phyloP scores from a whole-genome alignment of 768 basidiomycete species.

The Boletus reticuloceps region DNA sequence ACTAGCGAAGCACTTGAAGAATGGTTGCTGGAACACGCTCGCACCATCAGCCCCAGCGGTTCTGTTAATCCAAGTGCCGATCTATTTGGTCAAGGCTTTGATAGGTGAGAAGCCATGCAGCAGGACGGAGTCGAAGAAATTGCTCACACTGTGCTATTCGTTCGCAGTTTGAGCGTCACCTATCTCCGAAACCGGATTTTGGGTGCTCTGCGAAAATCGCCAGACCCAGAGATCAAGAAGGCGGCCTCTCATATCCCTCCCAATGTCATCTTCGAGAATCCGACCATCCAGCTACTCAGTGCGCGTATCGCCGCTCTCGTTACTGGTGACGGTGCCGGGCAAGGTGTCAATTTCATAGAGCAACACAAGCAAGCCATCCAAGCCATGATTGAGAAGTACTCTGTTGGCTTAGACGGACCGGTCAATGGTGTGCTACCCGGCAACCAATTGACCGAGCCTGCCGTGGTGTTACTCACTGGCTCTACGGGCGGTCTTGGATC shows the following conservation, averaged over 20 bases:
- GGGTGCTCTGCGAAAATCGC: slow-evolving; percentile 10
- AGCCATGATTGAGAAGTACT: slow-evolving; percentile 41
- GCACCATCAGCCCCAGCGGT: neutral
- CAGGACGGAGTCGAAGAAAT: no score
- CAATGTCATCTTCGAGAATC: slow-evolving; percentile 37
- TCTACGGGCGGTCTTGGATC: slow-evolving; percentile 44
- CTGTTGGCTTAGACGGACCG: neutral
- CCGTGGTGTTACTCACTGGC: slow-evolving; percentile 33
- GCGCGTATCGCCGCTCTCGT: neutral
- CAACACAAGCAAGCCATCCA: slow-evolving; percentile 11
- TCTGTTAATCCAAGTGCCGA: slow-evolving; percentile 6
- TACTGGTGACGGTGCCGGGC: neutral
- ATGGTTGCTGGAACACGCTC: slow-evolving; percentile 14
- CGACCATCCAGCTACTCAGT: slow-evolving; percentile 22
- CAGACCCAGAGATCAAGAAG: neutral
- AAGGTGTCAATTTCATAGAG: neutral
- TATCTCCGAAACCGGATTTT: slow-evolving; percentile 21
- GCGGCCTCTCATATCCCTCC: slow-evolving; percentile 17
- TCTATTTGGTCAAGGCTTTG: slow-evolving; percentile 33
- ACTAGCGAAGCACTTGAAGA: neutral
- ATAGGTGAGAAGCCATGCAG: slow-evolving; percentile 21
- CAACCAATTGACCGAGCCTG: neutral
- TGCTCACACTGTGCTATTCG: no score
- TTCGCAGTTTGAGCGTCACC: slow-evolving; percentile 22
- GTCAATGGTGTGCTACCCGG: neutral